phyloP scores from a whole-genome alignment of 768 basidiomycete genomes.

The Candolleomyces eurysporus region DNA sequence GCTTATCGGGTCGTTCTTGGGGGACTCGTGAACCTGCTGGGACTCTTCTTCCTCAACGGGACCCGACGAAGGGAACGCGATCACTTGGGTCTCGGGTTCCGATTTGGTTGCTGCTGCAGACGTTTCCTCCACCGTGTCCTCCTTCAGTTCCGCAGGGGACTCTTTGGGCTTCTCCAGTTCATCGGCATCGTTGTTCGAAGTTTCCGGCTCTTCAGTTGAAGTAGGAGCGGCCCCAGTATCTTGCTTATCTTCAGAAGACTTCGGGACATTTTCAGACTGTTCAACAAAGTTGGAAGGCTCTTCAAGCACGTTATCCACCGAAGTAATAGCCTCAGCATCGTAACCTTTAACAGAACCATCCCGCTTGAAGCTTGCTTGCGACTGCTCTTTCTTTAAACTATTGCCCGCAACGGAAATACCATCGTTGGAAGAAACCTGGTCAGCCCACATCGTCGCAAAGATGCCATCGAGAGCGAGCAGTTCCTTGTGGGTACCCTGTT shows the following conservation, averaged over 20 bases:
- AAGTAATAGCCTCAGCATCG: slow-evolving; percentile 33
- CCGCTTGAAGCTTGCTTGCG: slow-evolving; percentile 7
- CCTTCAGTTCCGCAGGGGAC: slow-evolving; percentile 1
- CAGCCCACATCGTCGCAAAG: slow-evolving; percentile 88
- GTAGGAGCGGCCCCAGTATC: neutral
- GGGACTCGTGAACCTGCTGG: slow-evolving; percentile 19
- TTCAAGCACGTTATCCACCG: slow-evolving; percentile 8
- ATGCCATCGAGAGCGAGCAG: slow-evolving; percentile 67
- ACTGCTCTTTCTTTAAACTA: slow-evolving; percentile 36
- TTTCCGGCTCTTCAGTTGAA: neutral
- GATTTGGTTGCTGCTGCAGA: slow-evolving; percentile 3
- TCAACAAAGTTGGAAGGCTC: slow-evolving; percentile 3
- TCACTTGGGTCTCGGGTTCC: slow-evolving; percentile 7
- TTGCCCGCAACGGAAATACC: slow-evolving; percentile 33
- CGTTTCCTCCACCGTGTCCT: neutral
- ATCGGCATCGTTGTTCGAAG: neutral
- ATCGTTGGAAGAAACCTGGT: slow-evolving; percentile 71
- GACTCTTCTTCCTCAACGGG: slow-evolving; percentile 23
- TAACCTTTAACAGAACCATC: slow-evolving; percentile 31
- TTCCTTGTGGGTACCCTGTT: slow-evolving; percentile 78
- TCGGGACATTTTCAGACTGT: neutral
- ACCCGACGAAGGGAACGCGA: slow-evolving; percentile 27
- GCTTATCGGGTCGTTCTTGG: neutral
- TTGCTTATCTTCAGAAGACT: neutral
- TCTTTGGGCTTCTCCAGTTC: neutral